Percentiles rank a stretch among this genome's conserved stretches.
Conservation (phyloP, 192 early-diverging fungal species). For the Chytriomyces sp. region DNA sequence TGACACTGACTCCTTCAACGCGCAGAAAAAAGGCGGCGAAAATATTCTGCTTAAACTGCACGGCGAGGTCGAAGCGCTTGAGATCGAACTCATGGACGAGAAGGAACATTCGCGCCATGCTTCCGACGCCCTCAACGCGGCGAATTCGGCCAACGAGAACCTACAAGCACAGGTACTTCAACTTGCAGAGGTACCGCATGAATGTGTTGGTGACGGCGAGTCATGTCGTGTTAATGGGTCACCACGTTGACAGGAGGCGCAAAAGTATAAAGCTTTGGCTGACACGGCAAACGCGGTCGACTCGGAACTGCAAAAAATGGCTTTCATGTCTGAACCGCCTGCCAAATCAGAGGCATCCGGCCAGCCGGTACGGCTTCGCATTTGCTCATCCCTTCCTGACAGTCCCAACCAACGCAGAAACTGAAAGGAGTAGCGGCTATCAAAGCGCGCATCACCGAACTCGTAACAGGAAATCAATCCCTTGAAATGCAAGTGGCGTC, state of each 20-base stretch:
- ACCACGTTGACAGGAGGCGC: background rate
- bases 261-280: background rate
- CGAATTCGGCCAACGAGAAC: background rate
- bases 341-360: background rate
- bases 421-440: conserved; percentile 12
- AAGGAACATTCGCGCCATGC: background rate
- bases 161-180: background rate
- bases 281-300: background rate
- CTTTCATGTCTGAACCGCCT: too few species aligned
- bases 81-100: conserved; percentile 18
- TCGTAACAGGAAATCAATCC: background rate
- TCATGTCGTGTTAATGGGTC: background rate
- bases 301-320: background rate
- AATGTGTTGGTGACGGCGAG: background rate
- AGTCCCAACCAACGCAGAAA: background rate
- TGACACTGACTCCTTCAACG: too few species aligned
- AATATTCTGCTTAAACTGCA: conserved; percentile 10
- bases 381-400: background rate
- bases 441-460: conserved; percentile 4
- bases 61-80: conserved; percentile 10
- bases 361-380: background rate
- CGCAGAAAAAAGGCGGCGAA: conserved; percentile 4
- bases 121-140: background rate
- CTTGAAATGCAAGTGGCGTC: background rate
- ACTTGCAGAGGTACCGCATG: background rate